Percentiles rank a stretch among this genome's conserved stretches.
Conservation (phyloP, 2,329 filamentous ascomycete species). For the Cladosporium sp. region DNA sequence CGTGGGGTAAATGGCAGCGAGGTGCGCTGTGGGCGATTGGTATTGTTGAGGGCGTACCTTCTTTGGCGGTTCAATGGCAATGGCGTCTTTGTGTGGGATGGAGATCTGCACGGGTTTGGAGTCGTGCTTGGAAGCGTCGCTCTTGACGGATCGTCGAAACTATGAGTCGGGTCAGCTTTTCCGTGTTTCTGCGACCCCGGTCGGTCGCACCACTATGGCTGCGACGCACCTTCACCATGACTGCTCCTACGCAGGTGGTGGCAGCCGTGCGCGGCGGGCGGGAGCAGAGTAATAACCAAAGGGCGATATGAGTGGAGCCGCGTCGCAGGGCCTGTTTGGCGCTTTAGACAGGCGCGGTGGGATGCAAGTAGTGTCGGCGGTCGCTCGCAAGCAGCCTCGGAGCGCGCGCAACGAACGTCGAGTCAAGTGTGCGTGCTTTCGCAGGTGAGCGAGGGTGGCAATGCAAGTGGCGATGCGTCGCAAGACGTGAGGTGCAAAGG, state of each 20-base stretch:
- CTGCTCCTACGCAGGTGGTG: not conserved
- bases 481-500: not conserved
- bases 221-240: conserved; percentile 20
- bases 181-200: not conserved
- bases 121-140: conserved; percentile 64
- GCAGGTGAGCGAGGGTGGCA: not conserved
- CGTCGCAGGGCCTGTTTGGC: not conserved
- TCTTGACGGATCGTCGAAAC: conserved; percentile 83
- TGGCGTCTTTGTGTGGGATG: conserved; percentile 77
- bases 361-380: not conserved
- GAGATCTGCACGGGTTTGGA: conserved; percentile 65
- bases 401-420: not conserved
- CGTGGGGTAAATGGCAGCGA: not conserved
- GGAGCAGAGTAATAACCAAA: conserved; percentile 1
- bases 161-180: conserved; percentile 21
- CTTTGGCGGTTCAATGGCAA: conserved; percentile 87
- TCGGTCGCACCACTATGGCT: not conserved
- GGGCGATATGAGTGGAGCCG: conserved; percentile 7
- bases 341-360: not conserved
- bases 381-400: not conserved
- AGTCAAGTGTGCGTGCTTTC: too few relatives aligned
- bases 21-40: not conserved
- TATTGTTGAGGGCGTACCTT: conserved; percentile 58
- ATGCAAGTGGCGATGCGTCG: not conserved
- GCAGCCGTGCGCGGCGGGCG: conserved; percentile 2